Evolutionary conservation across 176 grass and related monocot genomes (phyloP), one percentile per base, ranked within the genome.

Genomic region (Elaeis guineensis): DNA sequence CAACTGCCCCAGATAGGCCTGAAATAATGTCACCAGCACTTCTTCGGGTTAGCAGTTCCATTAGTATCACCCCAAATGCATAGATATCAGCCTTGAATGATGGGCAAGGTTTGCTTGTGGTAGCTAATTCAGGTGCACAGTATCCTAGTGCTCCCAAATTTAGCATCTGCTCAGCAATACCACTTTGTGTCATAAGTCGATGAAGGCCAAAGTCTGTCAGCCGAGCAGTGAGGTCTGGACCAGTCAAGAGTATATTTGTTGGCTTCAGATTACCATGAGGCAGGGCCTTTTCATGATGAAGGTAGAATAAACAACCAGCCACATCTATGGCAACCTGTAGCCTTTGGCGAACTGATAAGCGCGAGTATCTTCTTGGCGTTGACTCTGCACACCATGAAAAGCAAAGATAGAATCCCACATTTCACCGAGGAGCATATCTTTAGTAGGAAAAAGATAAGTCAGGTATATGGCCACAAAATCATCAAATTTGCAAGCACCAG

Each of bases 11-110:
- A 0, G 87, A 77, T 49, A 92, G 88, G 5, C 94, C 94, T 3
- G 88, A 98, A 81, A 98, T 98, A 61, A 98, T 93, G 70, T 98
- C 94, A 19, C 94, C 94, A 0, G 94, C 88, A 35, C 94, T 92
- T 67, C 79, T 92, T 63, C 94, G 72, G 0, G 94, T 93, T 80
- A 98, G 64, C 79, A 98, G 75, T 74, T 98, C 88, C 82, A 98
- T 58, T 1, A 92, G 64, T 16, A 98, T 75, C 54, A 93, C 94
- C 12, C 88, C 94, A 14, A 86, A 98, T 12, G 94, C 76, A n/a
- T 89, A 98, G 26, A 98, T 85, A 17, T 98, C 93, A 32, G 69
- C 73, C 79, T 92, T 98, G 51, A 88, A 93, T 0, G 88, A 74
- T 0, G 79, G 84, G 7, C 51, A 52, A 2, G 94, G 74, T 83